Evolutionary conservation across 495 filamentous ascomycete genomes (phyloP), one percentile per base, ranked within the genome.

Genomic region (Neurospora africana): DNA sequence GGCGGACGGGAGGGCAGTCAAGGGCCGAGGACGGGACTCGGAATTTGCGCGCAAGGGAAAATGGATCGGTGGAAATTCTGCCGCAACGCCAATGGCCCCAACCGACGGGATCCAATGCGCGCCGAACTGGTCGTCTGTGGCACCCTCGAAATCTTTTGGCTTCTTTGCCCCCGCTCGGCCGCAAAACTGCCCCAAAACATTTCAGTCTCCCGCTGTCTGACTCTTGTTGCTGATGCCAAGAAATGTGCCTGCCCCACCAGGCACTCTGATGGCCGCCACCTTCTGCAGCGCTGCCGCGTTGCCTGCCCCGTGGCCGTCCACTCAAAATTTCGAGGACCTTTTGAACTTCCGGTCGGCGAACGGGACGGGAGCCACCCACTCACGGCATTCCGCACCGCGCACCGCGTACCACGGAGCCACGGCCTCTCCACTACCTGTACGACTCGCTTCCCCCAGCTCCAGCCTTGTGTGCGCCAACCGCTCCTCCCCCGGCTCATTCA

Each of bases 61-160:
- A 65, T 65, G 53, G 53, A 65, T 65, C 53, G 58, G 39, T 68
- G 23, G 70, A 72, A 72, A 68, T 72, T 72, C 70, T 72, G 53
- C 35, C 37, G 27, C 53, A 65, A 65, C 15, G 53, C 53, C 53
- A 61, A 65, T 33, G 53, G 27, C 53, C 53, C 15, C 27, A 65
- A 33, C 33, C 53, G 53, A n/a, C n/a, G n/a, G n/a, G n/a, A 61
- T 61, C 27, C 53, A 30, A 65, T 30, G 15, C 53, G 53, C 53
- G 53, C 53, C 27, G 53, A 65, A 65, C 30, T 65, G 53, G 53
- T 61, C 13, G 53, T 30, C 53, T 61, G 27, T n/a, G 53, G 21
- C 47, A 58, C 47, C 53, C 53, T 27, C 53, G 53, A 61, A 61
- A 65, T 33, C 53, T 65, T 33, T 65, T 33, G 53, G 53, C 53